Percentiles rank a stretch among this genome's conserved stretches.
phyloP scores from a whole-genome alignment of 2,329 filamentous ascomycete genomes.

The Exophiala sp. region DNA sequence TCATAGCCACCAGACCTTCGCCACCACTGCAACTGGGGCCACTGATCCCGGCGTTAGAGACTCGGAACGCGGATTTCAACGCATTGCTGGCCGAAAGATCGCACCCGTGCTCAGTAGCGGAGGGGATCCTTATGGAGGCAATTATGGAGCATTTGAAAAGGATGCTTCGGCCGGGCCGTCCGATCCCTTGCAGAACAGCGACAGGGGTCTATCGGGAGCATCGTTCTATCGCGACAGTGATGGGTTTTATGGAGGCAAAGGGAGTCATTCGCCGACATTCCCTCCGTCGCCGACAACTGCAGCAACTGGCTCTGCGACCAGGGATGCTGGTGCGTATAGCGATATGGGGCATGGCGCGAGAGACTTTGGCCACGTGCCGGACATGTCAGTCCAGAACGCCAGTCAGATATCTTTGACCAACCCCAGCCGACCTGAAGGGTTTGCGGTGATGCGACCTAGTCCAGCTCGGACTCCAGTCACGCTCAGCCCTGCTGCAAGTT shows the following conservation, averaged over 20 bases:
- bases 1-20: constrained; percentile 34
- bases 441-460: constrained; percentile 39
- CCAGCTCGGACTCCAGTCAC: constrained; percentile 41
- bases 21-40: constrained; percentile 33
- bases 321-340: constrained; percentile 1
- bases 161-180: constrained; percentile 20
- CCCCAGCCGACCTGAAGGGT: constrained; percentile 30
- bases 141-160: constrained; percentile 29
- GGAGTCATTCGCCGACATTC: constrained; percentile 16
- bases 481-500: constrained; percentile 32
- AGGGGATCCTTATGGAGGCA: constrained; percentile 42
- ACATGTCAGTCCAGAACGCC: constrained; percentile 2
- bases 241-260: constrained; percentile 29
- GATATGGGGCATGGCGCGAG: constrained; percentile 9
- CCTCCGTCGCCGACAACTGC: constrained; percentile 22
- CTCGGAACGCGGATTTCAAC: constrained; percentile 46
- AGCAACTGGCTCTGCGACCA: constrained; percentile 7
- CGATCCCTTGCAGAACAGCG: constrained; percentile 19
- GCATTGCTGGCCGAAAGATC: constrained; percentile 46
- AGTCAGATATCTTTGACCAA: constrained; percentile 18
- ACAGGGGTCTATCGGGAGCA: constrained; percentile 26
- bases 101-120: constrained; percentile 43
- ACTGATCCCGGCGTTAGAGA: constrained; percentile 20
- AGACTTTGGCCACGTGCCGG: constrained; percentile 17
- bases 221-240: constrained; percentile 32